Base-by-base conservation (phyloP, 1,284 basidiomycete species). In the Gomphus sp. region DNA sequence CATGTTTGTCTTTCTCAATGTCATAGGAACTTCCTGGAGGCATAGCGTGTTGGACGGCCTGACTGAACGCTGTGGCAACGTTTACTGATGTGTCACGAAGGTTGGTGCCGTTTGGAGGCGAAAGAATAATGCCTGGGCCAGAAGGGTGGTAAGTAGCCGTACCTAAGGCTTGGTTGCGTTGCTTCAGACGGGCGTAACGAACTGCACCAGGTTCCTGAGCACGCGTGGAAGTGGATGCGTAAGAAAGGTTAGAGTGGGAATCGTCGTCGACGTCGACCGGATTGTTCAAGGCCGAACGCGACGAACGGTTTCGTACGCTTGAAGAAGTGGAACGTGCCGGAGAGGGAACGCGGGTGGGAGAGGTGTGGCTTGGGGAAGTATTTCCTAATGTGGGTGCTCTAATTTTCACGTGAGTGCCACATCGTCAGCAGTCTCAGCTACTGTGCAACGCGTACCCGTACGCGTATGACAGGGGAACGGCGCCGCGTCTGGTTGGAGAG, bases 1-100 rank as follows among this genome's bases (percentile, higher is more conserved):
- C 60, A 16, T 52, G 57, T 53, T 58, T 58, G 48, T 45, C 60
- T 54, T 56, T 50, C 25, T 48, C 54, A 47, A 28, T 45, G 16
- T 55, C 31, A 43, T 14, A 65, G 57, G 52, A 58, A 62, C 55
- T 63, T 60, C 52, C 61, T 55, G 66, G 33, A 63, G 70, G 64
- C 75, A 79, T 79, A 54, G 76, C 74, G 68, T 69, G 65, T 45
- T 72, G 69, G 39, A 76, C 84, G 41, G 89, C 89, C 70, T 85
- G 83, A 63, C 78, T 74, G 66, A 93, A 88, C 28, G 90, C 91
- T 65, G 81, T 80, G 31, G 90, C 91, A 67, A 91, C 84, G 70
- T 90, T 89, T 55, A 93, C 90, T 44, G 87, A 85, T 51, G 91
- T 93, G 70, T 89, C 87, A 66, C 85, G 85, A 60, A 88, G 80